Evolutionary conservation across 2,329 filamentous ascomycete genomes (phyloP), one percentile per base, ranked within the genome.

Genomic region (Phyllosticta citrichinensis): DNA sequence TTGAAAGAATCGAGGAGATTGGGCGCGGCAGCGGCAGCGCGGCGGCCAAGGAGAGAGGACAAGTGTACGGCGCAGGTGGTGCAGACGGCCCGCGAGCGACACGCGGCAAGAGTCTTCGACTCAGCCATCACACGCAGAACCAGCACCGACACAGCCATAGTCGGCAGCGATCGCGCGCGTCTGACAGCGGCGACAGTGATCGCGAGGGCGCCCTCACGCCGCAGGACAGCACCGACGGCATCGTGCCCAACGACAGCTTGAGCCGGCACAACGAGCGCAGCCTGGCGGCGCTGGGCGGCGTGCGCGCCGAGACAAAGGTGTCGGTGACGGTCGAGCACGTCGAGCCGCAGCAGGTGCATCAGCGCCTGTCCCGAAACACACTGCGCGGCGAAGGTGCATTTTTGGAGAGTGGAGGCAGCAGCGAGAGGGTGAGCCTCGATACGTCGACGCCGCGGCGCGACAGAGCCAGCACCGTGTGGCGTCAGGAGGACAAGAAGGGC

Each of bases 191-290:
- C 24, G 50, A 40, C 2, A 63, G 59, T 52, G 25, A 52, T 11
- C 64, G 64, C 1, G 11, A 68, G 17, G 63, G 64, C 19, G 69
- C 70, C 3, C 27, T 52, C n/a, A 70, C 67, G 35, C 67, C 68
- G 2, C 69, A 67, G 9, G 72, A 70, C 19, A 71, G 69, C 17
- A 67, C 70, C 55, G 72, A 73, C 55, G 68, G 67, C 12, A 73
- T 74, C 8, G 69, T 72, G 40, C 71, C 71, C 1, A 9, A 68
- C 14, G 63, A 64, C 19, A 68, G 70, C 2, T 20, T 52, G 5
- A 70, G 67, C 40, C 67, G 67, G 1, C 68, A 67, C 11, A 71
- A 70, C 20, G 71, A 68, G 14, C 68, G 67, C 12, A 72, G 73
- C 5, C 25, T 59, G 17, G 65, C 66, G n/a, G 63, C 59, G 10